phyloP scores from a whole-genome alignment of 2,329 filamentous ascomycete genomes.

The Sporothrix humicola region DNA sequence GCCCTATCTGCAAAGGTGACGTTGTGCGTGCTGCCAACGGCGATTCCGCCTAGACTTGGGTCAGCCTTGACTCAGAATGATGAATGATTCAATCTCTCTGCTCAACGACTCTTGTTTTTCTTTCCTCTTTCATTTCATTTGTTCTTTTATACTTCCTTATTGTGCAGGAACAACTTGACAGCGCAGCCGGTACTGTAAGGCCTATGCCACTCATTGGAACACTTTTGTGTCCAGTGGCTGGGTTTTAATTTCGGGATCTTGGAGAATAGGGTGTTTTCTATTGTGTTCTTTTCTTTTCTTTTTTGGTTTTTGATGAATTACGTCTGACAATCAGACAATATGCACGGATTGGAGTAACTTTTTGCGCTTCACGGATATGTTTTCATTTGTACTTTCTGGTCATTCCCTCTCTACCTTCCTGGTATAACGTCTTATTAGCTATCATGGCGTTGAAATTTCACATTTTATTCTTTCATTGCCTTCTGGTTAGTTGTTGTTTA shows the following conservation, averaged over 20 bases:
- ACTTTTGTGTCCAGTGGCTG: not conserved
- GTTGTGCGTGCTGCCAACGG: slow-evolving; percentile 66
- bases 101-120: not conserved
- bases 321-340: slow-evolving; percentile 2
- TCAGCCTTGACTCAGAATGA: no score
- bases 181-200: slow-evolving; percentile 12
- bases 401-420: not conserved
- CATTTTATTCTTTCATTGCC: not conserved
- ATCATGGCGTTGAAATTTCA: slow-evolving; percentile 20
- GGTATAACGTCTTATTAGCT: slow-evolving; percentile 16
- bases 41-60: slow-evolving; percentile 26
- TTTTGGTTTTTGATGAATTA: not conserved
- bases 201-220: not conserved
- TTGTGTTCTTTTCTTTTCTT: not conserved
- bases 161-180: not conserved
- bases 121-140: slow-evolving; percentile 3
- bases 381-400: not conserved
- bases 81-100: not conserved
- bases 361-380: not conserved
- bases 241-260: not conserved
- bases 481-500: not conserved
- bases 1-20: slow-evolving; percentile 97
- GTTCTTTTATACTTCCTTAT: slow-evolving; percentile 10
- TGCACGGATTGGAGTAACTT: slow-evolving; percentile 18
- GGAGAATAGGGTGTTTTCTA: not conserved